Conservation (phyloP, 148 eudicot genomes). For the Talinum fruticosum region DNA sequence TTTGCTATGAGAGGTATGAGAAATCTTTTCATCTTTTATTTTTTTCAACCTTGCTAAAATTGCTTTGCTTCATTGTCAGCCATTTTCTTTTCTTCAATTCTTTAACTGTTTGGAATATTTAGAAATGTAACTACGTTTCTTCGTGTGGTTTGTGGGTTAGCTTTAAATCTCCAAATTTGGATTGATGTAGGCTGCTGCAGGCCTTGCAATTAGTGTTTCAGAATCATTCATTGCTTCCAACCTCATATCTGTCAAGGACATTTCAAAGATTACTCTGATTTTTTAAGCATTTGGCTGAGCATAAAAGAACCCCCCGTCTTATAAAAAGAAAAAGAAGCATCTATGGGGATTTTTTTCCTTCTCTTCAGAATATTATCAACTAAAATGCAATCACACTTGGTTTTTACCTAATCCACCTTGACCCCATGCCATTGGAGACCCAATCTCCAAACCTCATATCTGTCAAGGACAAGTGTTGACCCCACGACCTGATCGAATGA, state of each 20-base stretch:
- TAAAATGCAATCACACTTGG: background rate
- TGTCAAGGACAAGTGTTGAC: no score
- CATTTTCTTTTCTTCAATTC: background rate
- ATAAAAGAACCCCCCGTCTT: background rate
- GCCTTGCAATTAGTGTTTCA: background rate
- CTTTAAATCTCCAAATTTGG: background rate
- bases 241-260: background rate
- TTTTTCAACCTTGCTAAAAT: background rate
- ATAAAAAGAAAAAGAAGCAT: background rate
- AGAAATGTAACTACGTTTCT: background rate
- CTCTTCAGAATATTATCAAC: background rate
- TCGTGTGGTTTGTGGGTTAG: background rate
- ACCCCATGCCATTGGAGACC: no score
- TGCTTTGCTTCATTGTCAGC: background rate
- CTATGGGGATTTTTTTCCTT: background rate
- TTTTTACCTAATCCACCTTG: no score
- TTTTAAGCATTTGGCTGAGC: no score
- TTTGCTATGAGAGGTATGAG: conserved; percentile 86
- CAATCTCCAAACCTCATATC: no score
- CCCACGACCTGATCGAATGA: no score
- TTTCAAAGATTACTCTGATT: background rate
- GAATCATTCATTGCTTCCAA: background rate
- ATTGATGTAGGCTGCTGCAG: background rate
- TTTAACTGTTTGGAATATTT: background rate
- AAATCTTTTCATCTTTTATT: conserved; percentile 7